Conservation (phyloP, 2,329 filamentous ascomycete genomes). For the Cladophialophora chaetospira region DNA sequence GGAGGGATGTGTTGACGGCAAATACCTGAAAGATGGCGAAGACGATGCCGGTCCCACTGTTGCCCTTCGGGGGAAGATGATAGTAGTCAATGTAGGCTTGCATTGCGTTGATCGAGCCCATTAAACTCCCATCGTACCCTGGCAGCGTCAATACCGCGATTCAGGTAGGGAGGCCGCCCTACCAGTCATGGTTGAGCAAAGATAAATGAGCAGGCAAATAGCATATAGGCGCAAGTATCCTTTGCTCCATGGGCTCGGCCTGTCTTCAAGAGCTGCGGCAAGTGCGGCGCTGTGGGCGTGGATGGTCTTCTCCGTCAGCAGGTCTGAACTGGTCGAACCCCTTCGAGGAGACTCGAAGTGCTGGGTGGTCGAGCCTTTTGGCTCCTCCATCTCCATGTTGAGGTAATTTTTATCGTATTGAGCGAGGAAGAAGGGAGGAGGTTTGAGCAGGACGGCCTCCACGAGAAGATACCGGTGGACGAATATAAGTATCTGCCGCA, state of each 20-base stretch:
- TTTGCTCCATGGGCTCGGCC: conserved; percentile 19
- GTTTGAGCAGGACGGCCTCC: not conserved
- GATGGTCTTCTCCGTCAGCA: conserved; percentile 12
- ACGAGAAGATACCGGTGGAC: too few relatives aligned
- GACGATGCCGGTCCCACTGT: conserved; percentile 44
- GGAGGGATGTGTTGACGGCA: too few relatives aligned
- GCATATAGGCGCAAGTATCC: conserved; percentile 28
- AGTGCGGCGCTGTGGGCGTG: conserved; percentile 15
- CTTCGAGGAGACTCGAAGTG: not conserved
- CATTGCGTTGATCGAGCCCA: conserved; percentile 61
- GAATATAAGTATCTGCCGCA: not conserved
- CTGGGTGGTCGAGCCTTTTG: not conserved
- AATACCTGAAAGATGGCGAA: conserved; percentile 50
- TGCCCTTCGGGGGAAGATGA: conserved; percentile 39
- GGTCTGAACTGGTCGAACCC: not conserved
- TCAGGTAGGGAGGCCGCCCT: not conserved
- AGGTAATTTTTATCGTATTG: too few relatives aligned
- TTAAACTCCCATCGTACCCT: conserved; percentile 52
- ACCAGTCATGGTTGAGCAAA: conserved; percentile 32
- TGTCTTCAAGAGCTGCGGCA: conserved; percentile 10
- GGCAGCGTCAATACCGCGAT: not conserved
- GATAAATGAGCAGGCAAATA: conserved; percentile 25
- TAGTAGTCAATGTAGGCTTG: conserved; percentile 60
- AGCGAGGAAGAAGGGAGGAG: too few relatives aligned
- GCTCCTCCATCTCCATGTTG: not conserved